phyloP scores from a whole-genome alignment of 306 rosid genomes.

The Inga leiocalycina region DNA sequence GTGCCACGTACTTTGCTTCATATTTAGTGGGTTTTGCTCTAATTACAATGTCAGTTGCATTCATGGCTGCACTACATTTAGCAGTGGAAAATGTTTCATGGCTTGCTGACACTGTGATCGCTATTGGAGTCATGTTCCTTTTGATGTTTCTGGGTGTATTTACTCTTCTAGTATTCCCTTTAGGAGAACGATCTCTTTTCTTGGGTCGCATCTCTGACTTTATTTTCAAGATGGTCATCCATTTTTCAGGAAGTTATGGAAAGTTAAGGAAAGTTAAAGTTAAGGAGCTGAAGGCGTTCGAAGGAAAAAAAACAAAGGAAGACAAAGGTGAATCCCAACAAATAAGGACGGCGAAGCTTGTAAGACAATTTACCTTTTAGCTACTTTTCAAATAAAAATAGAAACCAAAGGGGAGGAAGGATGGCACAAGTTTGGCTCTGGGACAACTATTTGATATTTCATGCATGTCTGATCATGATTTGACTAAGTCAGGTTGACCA shows the following conservation, averaged over 20 bases:
- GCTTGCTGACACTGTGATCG: background rate
- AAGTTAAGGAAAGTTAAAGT: background rate
- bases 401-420: too few species aligned
- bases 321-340: background rate
- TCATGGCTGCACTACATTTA: background rate
- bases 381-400: background rate
- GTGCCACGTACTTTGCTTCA: background rate
- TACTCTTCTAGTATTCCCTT: background rate
- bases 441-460: background rate
- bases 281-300: background rate
- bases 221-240: background rate
- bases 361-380: background rate
- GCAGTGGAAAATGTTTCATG: background rate
- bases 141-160: background rate
- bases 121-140: background rate
- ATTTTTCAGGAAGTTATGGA: background rate
- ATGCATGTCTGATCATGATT: background rate
- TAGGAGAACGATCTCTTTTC: background rate
- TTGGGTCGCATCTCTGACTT: background rate
- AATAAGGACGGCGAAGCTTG: background rate
- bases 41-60: background rate
- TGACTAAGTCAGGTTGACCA: background rate
- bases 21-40: background rate
- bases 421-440: too few species aligned
- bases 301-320: background rate